Conservation (phyloP, 352 stramenopile genomes). For the Phytophthora fragariaefolia region DNA sequence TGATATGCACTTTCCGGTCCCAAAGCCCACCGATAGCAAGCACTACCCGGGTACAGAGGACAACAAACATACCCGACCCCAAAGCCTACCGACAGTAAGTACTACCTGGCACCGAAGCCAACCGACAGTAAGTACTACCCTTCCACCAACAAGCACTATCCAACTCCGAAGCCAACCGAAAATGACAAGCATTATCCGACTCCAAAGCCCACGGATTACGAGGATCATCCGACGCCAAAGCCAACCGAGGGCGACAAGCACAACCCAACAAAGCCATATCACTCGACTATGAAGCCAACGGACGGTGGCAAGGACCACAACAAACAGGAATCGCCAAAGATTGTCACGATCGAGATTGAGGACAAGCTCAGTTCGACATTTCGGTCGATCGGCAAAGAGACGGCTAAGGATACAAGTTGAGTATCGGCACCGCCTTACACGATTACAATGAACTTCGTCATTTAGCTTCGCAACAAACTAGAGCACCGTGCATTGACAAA, state of each 20-base stretch:
- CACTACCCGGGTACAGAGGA: constrained; percentile 1
- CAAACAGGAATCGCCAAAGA: constrained; percentile 7
- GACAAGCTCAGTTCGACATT: neutral
- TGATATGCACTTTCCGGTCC: constrained; percentile 1
- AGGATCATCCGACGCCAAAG: constrained; percentile 14
- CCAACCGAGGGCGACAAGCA: constrained; percentile 14
- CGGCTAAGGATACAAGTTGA: constrained; percentile 9
- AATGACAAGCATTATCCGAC: constrained; percentile 8
- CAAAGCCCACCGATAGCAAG: constrained; percentile 18
- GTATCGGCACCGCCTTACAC: too few species aligned
- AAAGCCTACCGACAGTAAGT: constrained; percentile 6
- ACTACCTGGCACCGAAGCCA: constrained; percentile 8
- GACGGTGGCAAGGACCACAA: neutral
- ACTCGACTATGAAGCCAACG: constrained; percentile 5
- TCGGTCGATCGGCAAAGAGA: constrained; percentile 7
- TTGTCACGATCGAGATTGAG: constrained; percentile 11
- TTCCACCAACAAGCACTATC: too few species aligned
- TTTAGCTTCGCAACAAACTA: too few species aligned
- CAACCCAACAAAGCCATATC: constrained; percentile 3
- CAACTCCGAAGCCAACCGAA: constrained; percentile 18
- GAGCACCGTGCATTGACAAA: too few species aligned
- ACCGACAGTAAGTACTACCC: constrained; percentile 13
- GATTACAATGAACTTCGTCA: too few species aligned
- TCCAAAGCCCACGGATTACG: neutral
- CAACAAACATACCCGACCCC: constrained; percentile 7